phyloP scores from a whole-genome alignment of 108 stramenopile species.

The Skeletonema marinoi region DNA sequence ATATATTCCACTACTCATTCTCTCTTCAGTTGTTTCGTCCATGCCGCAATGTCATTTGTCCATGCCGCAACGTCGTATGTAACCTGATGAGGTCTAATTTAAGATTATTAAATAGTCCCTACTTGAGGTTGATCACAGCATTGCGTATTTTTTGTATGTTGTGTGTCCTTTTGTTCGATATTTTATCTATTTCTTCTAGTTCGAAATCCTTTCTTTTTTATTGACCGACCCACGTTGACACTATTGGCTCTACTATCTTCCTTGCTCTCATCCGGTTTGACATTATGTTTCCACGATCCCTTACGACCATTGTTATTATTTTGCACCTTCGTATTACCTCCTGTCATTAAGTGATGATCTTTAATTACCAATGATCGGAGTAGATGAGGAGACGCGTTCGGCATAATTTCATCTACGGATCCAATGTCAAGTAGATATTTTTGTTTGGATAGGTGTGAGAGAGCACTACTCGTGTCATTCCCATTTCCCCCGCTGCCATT shows the following conservation, averaged over 20 bases:
- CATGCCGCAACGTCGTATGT: no score
- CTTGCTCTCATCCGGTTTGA: background rate
- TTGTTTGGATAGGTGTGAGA: slow-evolving; percentile 17
- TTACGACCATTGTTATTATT: background rate
- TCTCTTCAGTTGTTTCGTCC: no score
- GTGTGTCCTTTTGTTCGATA: no score
- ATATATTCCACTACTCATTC: no score
- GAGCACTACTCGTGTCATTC: background rate
- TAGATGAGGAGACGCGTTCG: slow-evolving; percentile 24
- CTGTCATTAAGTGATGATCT: slow-evolving; percentile 13
- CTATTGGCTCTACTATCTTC: background rate
- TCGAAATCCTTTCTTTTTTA: background rate
- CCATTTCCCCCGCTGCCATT: background rate
- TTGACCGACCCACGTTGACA: background rate
- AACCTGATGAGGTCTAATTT: no score
- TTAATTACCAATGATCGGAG: slow-evolving; percentile 12
- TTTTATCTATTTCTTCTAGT: background rate
- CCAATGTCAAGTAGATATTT: slow-evolving; percentile 44
- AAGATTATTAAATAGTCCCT: no score
- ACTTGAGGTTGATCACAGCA: no score
- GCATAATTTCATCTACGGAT: slow-evolving; percentile 40
- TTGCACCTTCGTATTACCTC: background rate
- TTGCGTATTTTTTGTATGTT: no score
- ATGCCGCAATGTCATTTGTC: no score
- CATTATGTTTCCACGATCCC: background rate